Conservation (phyloP, 2,329 filamentous ascomycete species). For the Penicillium sclerotiorum region DNA sequence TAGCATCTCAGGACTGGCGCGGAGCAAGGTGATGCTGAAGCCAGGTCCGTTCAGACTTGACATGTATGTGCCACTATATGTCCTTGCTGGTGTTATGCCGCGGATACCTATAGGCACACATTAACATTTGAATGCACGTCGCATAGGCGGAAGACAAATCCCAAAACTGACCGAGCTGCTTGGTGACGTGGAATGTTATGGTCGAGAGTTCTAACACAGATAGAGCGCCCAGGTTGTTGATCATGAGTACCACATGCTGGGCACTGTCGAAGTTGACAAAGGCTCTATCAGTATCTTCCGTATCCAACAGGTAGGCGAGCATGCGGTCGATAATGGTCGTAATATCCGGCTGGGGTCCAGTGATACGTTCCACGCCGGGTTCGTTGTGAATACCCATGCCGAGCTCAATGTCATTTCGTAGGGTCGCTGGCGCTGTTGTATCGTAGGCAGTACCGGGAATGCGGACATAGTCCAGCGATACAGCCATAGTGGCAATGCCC, state of each 20-base stretch:
- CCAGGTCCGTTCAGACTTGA: not conserved
- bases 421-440: not conserved
- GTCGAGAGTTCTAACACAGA: not conserved
- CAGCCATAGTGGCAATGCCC: not conserved
- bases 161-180: not conserved
- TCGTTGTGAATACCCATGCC: conserved; percentile 2
- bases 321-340: not conserved
- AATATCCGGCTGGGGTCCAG: not conserved
- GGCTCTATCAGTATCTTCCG: not conserved
- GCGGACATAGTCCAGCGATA: not conserved
- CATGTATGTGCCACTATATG: not conserved
- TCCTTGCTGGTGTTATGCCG: not conserved
- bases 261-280: not conserved
- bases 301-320: not conserved
- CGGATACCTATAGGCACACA: not conserved
- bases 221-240: not conserved
- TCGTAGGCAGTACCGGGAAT: not conserved
- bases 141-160: too few relatives aligned
- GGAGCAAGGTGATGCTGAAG: not conserved
- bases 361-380: not conserved
- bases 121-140: too few relatives aligned
- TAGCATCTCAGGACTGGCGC: not conserved
- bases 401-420: not conserved
- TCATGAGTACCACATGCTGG: not conserved
- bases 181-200: not conserved